A percentile compares a stretch with the other conserved stretches of the same genome.
These are phyloP conservation scores for Parastagonospora avenae DNA, from an alignment of 2,329 filamentous ascomycete genomes.

Conservation along the genomic window DNA sequence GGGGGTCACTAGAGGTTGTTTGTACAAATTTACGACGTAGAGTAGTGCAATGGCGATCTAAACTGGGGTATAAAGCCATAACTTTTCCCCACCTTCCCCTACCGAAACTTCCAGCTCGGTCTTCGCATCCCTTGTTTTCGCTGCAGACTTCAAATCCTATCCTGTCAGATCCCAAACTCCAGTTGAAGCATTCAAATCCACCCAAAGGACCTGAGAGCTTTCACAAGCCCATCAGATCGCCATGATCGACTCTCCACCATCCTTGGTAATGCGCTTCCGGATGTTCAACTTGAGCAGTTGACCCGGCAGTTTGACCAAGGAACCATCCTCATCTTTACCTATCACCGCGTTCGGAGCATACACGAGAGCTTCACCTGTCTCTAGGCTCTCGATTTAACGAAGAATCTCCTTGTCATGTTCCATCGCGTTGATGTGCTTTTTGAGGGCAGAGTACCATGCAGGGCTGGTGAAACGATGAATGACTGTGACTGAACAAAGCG, in stretches of 20 bases:
- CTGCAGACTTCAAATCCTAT: too few relatives aligned
- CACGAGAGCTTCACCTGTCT: slow-evolving; percentile 56
- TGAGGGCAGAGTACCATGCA: slow-evolving; percentile 61
- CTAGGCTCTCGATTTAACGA: slow-evolving; percentile 53
- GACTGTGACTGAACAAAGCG: slow-evolving; percentile 73
- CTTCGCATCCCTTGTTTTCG: too few relatives aligned
- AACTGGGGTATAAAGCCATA: too few relatives aligned
- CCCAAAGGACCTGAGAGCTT: too few relatives aligned
- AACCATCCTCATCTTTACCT: slow-evolving; percentile 15
- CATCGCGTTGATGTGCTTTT: slow-evolving; percentile 51
- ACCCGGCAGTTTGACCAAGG: slow-evolving; percentile 11
- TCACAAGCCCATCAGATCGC: slow-evolving; percentile 55
- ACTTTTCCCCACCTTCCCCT: too few relatives aligned
- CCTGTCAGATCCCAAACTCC: too few relatives aligned
- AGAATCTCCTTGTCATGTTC: slow-evolving; percentile 42
- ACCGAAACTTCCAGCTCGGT: too few relatives aligned
- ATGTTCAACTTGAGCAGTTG: slow-evolving; percentile 31
- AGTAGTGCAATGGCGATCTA: too few relatives aligned
- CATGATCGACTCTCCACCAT: slow-evolving; percentile 62
- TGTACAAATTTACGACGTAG: too few relatives aligned
- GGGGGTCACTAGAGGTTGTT: too few relatives aligned
- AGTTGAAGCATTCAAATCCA: too few relatives aligned
- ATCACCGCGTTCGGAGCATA: slow-evolving; percentile 56
- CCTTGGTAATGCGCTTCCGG: slow-evolving; percentile 20
- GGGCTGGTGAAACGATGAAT: slow-evolving; percentile 75